Conservation (phyloP, 805 yeast species). For the Candida takata region DNA sequence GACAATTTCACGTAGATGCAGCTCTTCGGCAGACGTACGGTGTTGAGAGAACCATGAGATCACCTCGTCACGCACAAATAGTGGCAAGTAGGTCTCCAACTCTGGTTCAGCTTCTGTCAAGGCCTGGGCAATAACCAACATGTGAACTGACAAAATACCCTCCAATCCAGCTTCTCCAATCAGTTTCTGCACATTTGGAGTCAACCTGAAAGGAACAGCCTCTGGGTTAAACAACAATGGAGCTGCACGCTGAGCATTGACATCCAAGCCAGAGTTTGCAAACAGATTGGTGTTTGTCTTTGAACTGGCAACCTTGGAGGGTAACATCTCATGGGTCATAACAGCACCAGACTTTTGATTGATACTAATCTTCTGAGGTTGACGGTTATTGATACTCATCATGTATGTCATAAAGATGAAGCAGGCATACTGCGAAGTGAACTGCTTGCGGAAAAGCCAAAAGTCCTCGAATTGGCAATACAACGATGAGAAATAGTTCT, state of each 20-base stretch:
- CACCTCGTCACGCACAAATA: slow-evolving; percentile 93
- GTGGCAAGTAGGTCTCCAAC: slow-evolving; percentile 82
- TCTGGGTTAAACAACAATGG: slow-evolving; percentile 91
- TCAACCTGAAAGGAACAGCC: slow-evolving; percentile 90
- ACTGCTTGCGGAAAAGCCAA: slow-evolving; percentile 95
- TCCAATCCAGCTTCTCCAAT: slow-evolving; percentile 94
- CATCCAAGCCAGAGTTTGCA: slow-evolving; percentile 30
- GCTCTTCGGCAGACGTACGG: slow-evolving; percentile 74
- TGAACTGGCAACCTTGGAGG: slow-evolving; percentile 62
- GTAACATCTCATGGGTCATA: slow-evolving; percentile 93
- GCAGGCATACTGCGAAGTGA: slow-evolving; percentile 90
- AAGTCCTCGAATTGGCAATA: slow-evolving; percentile 84
- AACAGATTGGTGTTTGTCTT: slow-evolving; percentile 32
- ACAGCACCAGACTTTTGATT: slow-evolving; percentile 79
- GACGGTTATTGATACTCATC: slow-evolving; percentile 89
- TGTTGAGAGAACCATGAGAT: slow-evolving; percentile 90
- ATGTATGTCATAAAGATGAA: slow-evolving; percentile 87
- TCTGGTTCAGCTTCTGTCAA: slow-evolving; percentile 89
- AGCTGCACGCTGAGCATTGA: slow-evolving; percentile 27
- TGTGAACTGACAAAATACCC: slow-evolving; percentile 80
- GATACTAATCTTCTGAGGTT: slow-evolving; percentile 87
- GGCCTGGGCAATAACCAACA: slow-evolving; percentile 81
- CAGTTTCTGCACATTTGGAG: slow-evolving; percentile 90
- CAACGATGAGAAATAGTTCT: slow-evolving; percentile 63
- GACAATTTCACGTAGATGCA: slow-evolving; percentile 80